These are phyloP conservation scores for Malassezia caprae DNA, from an alignment of 1,284 basidiomycete genomes.

Conservation along the genomic window DNA sequence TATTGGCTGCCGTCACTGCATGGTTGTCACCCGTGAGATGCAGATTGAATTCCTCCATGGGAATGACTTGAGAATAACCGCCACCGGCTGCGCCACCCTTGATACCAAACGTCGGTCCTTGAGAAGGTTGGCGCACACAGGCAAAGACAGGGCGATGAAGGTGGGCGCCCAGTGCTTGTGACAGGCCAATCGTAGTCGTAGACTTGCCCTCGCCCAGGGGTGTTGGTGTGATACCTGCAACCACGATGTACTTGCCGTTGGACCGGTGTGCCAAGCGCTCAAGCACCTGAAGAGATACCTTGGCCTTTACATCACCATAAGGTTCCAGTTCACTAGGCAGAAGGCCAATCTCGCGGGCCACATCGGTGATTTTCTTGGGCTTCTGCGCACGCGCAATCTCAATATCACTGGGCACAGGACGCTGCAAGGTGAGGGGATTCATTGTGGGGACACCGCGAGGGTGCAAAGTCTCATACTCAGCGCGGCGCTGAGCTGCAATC, in stretches of 20 bases:
- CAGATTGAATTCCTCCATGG: constrained; percentile 97
- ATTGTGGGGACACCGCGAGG: constrained; percentile 59
- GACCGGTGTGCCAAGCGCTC: constrained; percentile 73
- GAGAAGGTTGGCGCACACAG: constrained; percentile 96
- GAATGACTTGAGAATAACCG: constrained; percentile 97
- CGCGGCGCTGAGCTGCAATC: constrained; percentile 61
- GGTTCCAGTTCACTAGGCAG: constrained; percentile 77
- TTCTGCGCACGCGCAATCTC: constrained; percentile 91
- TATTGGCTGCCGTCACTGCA: constrained; percentile 94
- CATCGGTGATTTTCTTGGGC: constrained; percentile 73
- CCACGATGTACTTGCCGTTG: constrained; percentile 93
- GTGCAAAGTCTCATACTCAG: constrained; percentile 69
- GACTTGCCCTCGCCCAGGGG: constrained; percentile 98
- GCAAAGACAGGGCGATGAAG: constrained; percentile 86
- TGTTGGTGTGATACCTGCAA: constrained; percentile 94
- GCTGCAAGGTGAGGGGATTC: constrained; percentile 65
- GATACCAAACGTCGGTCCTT: constrained; percentile 98
- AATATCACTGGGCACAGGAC: constrained; percentile 73
- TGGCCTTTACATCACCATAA: constrained; percentile 94
- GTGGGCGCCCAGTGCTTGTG: constrained; percentile 91
- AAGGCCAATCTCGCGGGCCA: constrained; percentile 82
- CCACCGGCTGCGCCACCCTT: constrained; percentile 98
- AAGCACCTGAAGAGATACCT: constrained; percentile 81
- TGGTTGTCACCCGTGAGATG: constrained; percentile 98
- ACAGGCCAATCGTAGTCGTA: constrained; percentile 93